Conservation (phyloP, 176 grass and related monocot genomes). For the Melocanna baccifera region DNA sequence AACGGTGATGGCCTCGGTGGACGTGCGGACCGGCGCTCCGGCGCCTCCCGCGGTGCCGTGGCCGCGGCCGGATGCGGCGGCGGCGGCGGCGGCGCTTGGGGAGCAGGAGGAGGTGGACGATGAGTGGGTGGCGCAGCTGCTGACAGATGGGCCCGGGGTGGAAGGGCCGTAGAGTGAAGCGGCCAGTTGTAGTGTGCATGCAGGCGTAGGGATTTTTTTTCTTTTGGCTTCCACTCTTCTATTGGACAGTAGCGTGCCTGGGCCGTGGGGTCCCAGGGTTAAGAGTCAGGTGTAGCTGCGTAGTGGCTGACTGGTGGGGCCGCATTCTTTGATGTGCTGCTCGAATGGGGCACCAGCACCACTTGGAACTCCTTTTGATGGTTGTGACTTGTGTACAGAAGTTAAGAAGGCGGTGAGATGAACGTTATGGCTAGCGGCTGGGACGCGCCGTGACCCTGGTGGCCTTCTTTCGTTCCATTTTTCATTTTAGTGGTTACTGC, state of each 20-base stretch:
- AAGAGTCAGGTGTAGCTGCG: background rate
- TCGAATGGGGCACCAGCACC: background rate
- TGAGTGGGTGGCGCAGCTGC: conserved; percentile 35
- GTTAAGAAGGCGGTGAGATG: background rate
- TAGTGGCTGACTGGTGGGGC: background rate
- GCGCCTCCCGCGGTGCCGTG: background rate
- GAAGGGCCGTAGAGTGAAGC: background rate
- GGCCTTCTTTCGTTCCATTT: too few relatives aligned
- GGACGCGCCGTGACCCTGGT: too few relatives aligned
- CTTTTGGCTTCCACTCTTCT: background rate
- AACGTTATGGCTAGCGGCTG: too few relatives aligned
- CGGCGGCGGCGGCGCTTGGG: too few relatives aligned
- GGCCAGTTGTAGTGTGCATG: background rate
- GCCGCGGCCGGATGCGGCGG: background rate
- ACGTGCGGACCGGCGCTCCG: background rate
- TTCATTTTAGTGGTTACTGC: too few relatives aligned
- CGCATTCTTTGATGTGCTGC: background rate
- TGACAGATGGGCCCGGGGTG: conserved; percentile 14
- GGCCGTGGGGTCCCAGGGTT: background rate
- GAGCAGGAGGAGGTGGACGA: background rate
- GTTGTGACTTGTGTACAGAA: background rate
- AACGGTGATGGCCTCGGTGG: conserved; percentile 43
- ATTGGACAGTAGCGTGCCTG: background rate
- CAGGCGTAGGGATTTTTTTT: background rate
- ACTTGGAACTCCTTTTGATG: background rate